These are phyloP conservation scores for Ajuga chamaepitys DNA, from an alignment of 257 asterid species.

Conservation along the genomic window DNA sequence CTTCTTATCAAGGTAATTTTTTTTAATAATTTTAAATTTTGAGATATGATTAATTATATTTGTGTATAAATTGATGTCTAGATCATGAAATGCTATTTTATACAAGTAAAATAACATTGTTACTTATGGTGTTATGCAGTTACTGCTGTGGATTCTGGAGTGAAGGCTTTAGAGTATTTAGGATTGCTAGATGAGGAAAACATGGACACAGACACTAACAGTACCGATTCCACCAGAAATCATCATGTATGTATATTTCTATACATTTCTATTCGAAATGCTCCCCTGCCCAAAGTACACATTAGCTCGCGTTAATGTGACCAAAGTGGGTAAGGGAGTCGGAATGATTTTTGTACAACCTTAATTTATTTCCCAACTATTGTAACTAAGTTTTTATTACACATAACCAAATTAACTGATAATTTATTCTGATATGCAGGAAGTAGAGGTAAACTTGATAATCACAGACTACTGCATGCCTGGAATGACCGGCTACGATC, in stretches of 20 bases:
- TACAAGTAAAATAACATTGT: neutral
- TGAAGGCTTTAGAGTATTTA: constrained; percentile 44
- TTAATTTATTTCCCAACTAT: neutral
- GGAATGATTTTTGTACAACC: neutral
- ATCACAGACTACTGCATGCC: constrained; percentile 64
- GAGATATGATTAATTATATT: neutral
- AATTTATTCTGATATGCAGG: constrained; percentile 18
- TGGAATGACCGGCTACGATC: constrained; percentile 52
- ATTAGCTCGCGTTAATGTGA: no score
- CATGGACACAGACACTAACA: constrained; percentile 1
- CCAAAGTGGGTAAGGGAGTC: no score
- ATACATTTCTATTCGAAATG: no score
- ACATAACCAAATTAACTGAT: no score
- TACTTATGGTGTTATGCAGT: constrained; percentile 27
- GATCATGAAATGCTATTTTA: neutral
- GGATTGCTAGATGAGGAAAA: constrained; percentile 39
- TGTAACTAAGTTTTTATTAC: no score
- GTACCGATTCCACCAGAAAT: neutral
- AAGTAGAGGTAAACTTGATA: constrained; percentile 42
- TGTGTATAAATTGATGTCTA: no score
- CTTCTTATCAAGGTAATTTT: constrained; percentile 49
- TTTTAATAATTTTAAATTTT: neutral
- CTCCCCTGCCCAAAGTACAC: no score
- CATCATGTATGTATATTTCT: constrained; percentile 11
- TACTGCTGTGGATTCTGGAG: constrained; percentile 59